A percentile compares a stretch with the other conserved stretches of the same genome.
Evolutionary conservation across 805 yeast genomes (phyloP).

Genomic region (Ogataea glucozyma): DNA sequence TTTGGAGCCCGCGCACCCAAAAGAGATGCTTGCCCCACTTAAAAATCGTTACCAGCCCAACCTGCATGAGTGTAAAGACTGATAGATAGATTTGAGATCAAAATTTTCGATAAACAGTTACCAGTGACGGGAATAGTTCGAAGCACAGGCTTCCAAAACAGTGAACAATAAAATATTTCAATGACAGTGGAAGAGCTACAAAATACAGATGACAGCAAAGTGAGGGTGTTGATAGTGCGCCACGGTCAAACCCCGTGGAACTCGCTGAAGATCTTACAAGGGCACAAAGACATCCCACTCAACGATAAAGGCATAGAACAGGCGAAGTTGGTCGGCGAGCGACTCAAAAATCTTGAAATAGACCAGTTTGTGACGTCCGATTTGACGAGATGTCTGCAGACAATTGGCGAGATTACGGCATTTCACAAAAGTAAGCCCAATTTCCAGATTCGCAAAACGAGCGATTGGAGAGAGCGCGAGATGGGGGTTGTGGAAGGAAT

Average conservation of each 20-base stretch:
- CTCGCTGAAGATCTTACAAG: slow-evolving; percentile 68
- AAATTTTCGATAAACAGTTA: too few species aligned
- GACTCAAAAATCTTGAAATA: slow-evolving; percentile 40
- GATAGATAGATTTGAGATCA: too few species aligned
- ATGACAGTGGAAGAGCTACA: slow-evolving; percentile 25
- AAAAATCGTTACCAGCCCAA: too few species aligned
- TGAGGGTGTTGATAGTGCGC: slow-evolving; percentile 60
- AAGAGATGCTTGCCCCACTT: too few species aligned
- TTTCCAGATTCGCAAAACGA: slow-evolving; percentile 36
- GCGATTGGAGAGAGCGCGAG: slow-evolving; percentile 62
- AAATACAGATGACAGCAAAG: slow-evolving; percentile 19
- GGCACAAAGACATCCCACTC: slow-evolving; percentile 67
- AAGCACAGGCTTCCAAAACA: too few species aligned
- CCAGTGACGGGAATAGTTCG: too few species aligned
- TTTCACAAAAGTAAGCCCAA: slow-evolving; percentile 20
- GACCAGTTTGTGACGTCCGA: slow-evolving; percentile 56
- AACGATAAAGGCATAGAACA: slow-evolving; percentile 64
- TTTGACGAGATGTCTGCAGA: slow-evolving; percentile 59
- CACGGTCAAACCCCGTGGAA: slow-evolving; percentile 87
- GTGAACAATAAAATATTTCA: too few species aligned
- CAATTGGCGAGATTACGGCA: slow-evolving; percentile 46
- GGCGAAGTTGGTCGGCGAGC: slow-evolving; percentile 53
- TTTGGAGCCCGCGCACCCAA: slow-evolving; percentile 1
- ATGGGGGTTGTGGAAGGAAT: slow-evolving; percentile 85
- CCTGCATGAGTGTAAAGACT: too few species aligned